Evolutionary conservation across 148 eudicot genomes (phyloP).

Genomic region (Pouteria glomerata): DNA sequence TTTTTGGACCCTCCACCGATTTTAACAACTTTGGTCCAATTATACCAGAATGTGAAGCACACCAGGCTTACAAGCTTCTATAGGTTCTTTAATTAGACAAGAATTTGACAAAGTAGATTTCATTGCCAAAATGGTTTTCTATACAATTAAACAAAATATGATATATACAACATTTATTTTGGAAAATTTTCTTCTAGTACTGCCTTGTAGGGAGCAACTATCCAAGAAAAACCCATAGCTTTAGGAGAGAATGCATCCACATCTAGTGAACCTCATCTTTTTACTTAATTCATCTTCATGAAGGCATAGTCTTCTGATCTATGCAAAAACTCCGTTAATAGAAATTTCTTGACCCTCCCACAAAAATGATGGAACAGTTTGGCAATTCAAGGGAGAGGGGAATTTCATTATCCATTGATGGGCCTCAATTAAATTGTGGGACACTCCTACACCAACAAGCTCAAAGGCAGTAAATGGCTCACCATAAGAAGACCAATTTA

Average conservation of each 20-base stretch:
- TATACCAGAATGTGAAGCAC: background rate
- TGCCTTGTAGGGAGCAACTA: background rate
- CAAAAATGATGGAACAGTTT: background rate
- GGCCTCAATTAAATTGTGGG: too few species aligned
- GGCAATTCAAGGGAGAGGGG: background rate
- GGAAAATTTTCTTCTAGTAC: background rate
- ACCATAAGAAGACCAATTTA: background rate
- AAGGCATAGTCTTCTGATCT: background rate
- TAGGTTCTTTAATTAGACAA: background rate
- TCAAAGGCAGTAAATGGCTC: background rate
- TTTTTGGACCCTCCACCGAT: too few species aligned
- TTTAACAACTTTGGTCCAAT: too few species aligned
- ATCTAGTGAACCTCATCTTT: background rate
- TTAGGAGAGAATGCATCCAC: background rate
- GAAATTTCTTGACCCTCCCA: background rate
- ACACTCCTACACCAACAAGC: too few species aligned
- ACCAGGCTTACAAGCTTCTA: constrained; percentile 2
- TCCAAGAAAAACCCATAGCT: background rate
- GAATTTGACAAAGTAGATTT: background rate
- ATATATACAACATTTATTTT: background rate
- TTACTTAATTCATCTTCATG: background rate
- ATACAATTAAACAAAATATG: background rate
- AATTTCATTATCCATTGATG: too few species aligned
- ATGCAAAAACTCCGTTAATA: background rate
- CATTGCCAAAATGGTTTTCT: background rate